Conservation (phyloP, 352 stramenopile species). For the Phytophthora fragariaefolia region DNA sequence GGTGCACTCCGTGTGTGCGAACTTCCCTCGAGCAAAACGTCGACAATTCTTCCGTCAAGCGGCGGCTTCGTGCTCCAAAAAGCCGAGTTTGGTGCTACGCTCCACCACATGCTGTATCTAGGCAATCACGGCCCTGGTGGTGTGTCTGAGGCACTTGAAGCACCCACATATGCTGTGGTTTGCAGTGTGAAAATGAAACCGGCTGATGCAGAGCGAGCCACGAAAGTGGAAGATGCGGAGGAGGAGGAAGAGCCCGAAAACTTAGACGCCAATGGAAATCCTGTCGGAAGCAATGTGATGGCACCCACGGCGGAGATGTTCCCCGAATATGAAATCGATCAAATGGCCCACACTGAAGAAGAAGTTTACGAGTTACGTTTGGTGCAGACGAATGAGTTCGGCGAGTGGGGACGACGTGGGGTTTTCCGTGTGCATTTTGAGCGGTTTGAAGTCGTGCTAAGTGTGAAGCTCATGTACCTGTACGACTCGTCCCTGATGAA, state of each 20-base stretch:
- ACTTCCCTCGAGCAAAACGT: conserved; percentile 75
- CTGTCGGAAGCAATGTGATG: conserved; percentile 73
- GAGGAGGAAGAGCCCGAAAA: conserved; percentile 58
- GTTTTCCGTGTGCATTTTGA: conserved; percentile 89
- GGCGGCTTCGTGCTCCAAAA: conserved; percentile 86
- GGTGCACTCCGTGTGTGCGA: conserved; percentile 83
- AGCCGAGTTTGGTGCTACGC: conserved; percentile 68
- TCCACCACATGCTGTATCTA: conserved; percentile 87
- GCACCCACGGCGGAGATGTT: conserved; percentile 84
- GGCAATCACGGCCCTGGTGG: conserved; percentile 76
- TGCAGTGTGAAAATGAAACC: conserved; percentile 66
- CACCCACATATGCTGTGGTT: conserved; percentile 82
- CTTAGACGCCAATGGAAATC: conserved; percentile 51
- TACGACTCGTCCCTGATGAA: conserved; percentile 86
- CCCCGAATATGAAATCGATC: conserved; percentile 63
- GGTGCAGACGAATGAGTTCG: conserved; percentile 82
- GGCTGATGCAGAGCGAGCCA: conserved; percentile 63
- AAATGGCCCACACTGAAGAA: conserved; percentile 77
- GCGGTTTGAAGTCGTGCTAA: conserved; percentile 85
- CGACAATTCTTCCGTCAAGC: conserved; percentile 71
- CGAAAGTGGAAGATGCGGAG: conserved; percentile 62
- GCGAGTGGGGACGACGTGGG: conserved; percentile 70
- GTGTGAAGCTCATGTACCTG: conserved; percentile 86
- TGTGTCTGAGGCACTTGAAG: conserved; percentile 78
- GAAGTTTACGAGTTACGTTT: conserved; percentile 86